Percentiles rank a stretch among this genome's conserved stretches.
Evolutionary conservation across 164 flowering plant genomes (phyloP).

Genomic region (Macadamia tetraphylla): DNA sequence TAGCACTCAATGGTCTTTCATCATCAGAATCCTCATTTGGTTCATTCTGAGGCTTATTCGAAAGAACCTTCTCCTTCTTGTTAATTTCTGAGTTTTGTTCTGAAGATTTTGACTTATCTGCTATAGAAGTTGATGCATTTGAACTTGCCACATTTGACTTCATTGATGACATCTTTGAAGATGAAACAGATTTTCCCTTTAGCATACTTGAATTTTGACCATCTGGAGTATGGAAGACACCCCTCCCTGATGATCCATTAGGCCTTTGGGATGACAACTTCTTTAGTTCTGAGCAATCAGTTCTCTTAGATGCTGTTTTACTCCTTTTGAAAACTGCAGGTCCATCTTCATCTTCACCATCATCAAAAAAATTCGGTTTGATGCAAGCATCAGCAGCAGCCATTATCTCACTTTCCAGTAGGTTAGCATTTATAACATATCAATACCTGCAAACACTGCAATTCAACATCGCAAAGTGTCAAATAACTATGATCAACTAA

Average conservation of each 20-base stretch:
- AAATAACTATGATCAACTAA: not conserved
- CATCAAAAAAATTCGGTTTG: slow-evolving; percentile 25
- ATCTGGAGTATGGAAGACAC: slow-evolving; percentile 25
- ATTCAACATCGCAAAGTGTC: not conserved
- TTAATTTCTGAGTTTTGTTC: slow-evolving; percentile 11
- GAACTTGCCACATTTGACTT: slow-evolving; percentile 25
- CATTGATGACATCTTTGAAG: slow-evolving; percentile 21
- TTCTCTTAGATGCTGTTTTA: slow-evolving; percentile 34
- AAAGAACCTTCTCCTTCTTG: slow-evolving; percentile 26
- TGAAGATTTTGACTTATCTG: slow-evolving; percentile 24
- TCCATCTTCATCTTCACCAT: slow-evolving; percentile 47
- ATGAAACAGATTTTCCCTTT: slow-evolving; percentile 32
- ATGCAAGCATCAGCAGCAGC: slow-evolving; percentile 34
- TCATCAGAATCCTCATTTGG: slow-evolving; percentile 46
- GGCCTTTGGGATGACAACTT: slow-evolving; percentile 36
- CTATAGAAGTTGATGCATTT: slow-evolving; percentile 34
- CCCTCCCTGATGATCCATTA: slow-evolving; percentile 30
- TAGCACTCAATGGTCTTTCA: slow-evolving; percentile 41
- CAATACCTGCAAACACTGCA: not conserved
- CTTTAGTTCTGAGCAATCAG: slow-evolving; percentile 36
- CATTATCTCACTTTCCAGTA: slow-evolving; percentile 26
- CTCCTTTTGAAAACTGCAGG: slow-evolving; percentile 59
- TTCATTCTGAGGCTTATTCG: slow-evolving; percentile 14
- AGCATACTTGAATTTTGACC: slow-evolving; percentile 39
- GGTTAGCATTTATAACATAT: slow-evolving; percentile 18